A percentile compares a stretch with the other conserved stretches of the same genome.
These are phyloP conservation scores for Picea sitchensis DNA, from an alignment of 75 land plant genomes.

Conservation along the genomic window DNA sequence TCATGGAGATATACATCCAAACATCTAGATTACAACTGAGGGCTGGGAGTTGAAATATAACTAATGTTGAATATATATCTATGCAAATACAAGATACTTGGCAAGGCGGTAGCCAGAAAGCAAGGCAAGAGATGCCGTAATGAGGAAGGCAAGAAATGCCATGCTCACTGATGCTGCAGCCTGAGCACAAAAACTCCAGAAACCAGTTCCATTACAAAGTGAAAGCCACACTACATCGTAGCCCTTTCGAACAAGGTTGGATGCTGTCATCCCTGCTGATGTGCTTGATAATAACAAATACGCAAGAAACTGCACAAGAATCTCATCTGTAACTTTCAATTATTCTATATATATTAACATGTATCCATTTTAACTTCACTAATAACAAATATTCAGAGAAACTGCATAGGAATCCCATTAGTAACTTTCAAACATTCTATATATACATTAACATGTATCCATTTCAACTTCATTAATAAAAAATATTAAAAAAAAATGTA, in stretches of 20 bases:
- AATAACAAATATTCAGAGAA: background rate
- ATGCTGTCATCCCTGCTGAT: constrained; percentile 11
- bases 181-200: constrained; percentile 10
- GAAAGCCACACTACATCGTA: background rate
- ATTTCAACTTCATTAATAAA: too few relatives aligned
- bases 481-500: too few relatives aligned
- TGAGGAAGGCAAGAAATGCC: constrained; percentile 3
- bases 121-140: constrained; percentile 2
- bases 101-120: constrained; percentile 9
- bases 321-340: too few relatives aligned
- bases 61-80: background rate
- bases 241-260: background rate
- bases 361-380: too few relatives aligned
- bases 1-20: too few relatives aligned
- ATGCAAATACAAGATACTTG: constrained; percentile 7
- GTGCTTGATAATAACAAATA: constrained; percentile 8
- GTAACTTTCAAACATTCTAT: too few relatives aligned
- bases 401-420: background rate
- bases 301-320: background rate
- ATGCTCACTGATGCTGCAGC: constrained; percentile 6
- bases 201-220: background rate
- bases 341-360: too few relatives aligned
- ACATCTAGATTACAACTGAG: too few relatives aligned
- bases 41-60: too few relatives aligned
- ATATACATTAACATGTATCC: too few relatives aligned